These are phyloP conservation scores for Toxoplasma gondii DNA, from an alignment of 169 alveolate species.

Conservation along the genomic window DNA sequence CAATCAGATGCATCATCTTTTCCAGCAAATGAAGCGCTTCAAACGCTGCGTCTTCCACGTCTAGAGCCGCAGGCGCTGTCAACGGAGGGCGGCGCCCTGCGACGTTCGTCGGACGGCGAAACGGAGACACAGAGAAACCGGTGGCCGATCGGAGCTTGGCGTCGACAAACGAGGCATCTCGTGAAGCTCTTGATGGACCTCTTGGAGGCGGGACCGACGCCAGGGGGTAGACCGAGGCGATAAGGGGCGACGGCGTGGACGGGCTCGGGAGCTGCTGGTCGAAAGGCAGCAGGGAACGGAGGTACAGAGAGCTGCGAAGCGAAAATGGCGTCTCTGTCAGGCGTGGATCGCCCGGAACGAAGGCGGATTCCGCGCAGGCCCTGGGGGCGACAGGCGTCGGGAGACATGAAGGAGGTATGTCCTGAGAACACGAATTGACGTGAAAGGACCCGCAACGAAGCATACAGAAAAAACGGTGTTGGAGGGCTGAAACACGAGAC, in stretches of 20 bases:
- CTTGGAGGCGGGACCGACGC: slow-evolving; percentile 22
- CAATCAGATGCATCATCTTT: background rate
- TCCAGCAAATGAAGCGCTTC: background rate
- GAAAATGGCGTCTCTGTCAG: background rate
- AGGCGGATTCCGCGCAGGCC: background rate
- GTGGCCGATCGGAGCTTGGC: background rate
- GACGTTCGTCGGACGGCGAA: background rate
- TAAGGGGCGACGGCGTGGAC: background rate
- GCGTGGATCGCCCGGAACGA: slow-evolving; percentile 17
- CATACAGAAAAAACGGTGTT: background rate
- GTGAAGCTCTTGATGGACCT: background rate
- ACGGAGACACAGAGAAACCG: background rate
- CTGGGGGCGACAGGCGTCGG: background rate
- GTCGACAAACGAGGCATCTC: background rate
- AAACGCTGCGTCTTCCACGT: background rate
- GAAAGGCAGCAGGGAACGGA: background rate
- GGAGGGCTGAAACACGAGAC: no score
- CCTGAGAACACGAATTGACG: no score
- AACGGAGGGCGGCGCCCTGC: background rate
- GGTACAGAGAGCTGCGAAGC: background rate
- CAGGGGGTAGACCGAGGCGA: background rate
- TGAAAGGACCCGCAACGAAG: no score
- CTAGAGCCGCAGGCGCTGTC: background rate
- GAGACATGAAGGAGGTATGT: background rate
- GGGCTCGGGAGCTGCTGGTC: background rate